These are phyloP conservation scores for Serendipita sp. DNA, from an alignment of 768 basidiomycete species.

Conservation along the genomic window DNA sequence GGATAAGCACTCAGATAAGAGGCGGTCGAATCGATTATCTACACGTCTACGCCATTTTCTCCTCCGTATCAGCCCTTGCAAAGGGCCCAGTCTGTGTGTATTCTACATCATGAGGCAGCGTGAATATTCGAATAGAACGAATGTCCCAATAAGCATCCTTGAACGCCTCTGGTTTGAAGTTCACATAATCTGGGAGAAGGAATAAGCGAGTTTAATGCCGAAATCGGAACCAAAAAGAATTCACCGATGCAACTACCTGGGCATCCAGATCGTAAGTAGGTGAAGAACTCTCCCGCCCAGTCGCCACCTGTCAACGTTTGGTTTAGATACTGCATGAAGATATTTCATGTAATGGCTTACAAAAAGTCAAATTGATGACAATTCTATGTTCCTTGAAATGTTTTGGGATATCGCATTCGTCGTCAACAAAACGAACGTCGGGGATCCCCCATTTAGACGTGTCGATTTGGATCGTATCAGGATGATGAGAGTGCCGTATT, in stretches of 20 bases:
- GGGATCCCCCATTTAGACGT: constrained; percentile 6
- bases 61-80: too few species aligned
- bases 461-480: background rate
- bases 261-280: constrained; percentile 9
- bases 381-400: constrained; percentile 13
- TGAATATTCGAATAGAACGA: constrained; percentile 41
- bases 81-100: too few species aligned
- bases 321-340: background rate
- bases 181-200: constrained; percentile 25
- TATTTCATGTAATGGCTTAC: constrained; percentile 8
- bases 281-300: constrained; percentile 33
- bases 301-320: constrained; percentile 27
- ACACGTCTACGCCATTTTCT: too few species aligned
- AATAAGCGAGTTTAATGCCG: constrained; percentile 9
- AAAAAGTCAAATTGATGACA: constrained; percentile 15
- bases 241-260: constrained; percentile 12
- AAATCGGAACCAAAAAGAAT: constrained; percentile 15
- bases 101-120: background rate
- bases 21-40: too few species aligned
- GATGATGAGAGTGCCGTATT: background rate
- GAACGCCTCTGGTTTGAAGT: constrained; percentile 43
- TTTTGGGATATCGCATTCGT: constrained; percentile 21
- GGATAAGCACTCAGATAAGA: too few species aligned
- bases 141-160: constrained; percentile 55
- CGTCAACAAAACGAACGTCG: constrained; percentile 13